Percentiles rank a stretch among this genome's conserved stretches.
phyloP scores from a whole-genome alignment of 352 stramenopile genomes.

The Globisporangium alternatum region DNA sequence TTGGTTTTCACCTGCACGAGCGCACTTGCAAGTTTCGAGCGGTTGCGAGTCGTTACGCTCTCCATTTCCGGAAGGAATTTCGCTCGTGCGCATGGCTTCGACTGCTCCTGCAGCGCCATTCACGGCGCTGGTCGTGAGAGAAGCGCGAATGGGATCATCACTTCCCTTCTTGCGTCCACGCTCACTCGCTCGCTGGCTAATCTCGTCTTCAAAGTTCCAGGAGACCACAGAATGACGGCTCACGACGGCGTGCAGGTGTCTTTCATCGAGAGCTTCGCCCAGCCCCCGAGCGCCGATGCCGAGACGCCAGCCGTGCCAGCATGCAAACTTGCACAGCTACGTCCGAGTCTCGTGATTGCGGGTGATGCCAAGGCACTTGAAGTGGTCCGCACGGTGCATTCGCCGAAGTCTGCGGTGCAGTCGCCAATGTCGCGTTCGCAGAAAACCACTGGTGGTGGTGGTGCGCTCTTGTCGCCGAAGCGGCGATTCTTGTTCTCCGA shows the following conservation, averaged over 20 bases:
- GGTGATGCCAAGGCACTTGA: constrained; percentile 27
- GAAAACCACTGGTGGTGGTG: background rate
- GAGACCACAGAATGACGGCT: constrained; percentile 1
- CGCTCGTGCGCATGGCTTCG: background rate
- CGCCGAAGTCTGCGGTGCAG: constrained; percentile 18
- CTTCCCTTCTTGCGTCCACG: background rate
- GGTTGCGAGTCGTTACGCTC: background rate
- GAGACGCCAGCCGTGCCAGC: background rate
- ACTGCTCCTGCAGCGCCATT: background rate
- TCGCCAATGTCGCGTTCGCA: background rate
- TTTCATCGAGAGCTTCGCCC: constrained; percentile 32
- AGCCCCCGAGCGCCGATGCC: constrained; percentile 15
- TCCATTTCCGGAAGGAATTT: constrained; percentile 6
- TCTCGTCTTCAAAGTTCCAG: background rate
- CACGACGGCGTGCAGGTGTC: constrained; percentile 18
- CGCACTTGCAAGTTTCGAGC: background rate
- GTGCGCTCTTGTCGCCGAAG: background rate
- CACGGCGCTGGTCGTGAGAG: background rate
- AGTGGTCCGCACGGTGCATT: constrained; percentile 32
- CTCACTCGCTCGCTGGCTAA: background rate
- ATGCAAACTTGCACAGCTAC: constrained; percentile 13
- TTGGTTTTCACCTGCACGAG: too few relatives aligned
- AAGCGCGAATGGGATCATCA: background rate
- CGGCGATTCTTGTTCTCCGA: constrained; percentile 12
- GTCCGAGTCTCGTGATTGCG: constrained; percentile 30